phyloP scores from a whole-genome alignment of 1,284 basidiomycete genomes.

The Thelephora terrestris region DNA sequence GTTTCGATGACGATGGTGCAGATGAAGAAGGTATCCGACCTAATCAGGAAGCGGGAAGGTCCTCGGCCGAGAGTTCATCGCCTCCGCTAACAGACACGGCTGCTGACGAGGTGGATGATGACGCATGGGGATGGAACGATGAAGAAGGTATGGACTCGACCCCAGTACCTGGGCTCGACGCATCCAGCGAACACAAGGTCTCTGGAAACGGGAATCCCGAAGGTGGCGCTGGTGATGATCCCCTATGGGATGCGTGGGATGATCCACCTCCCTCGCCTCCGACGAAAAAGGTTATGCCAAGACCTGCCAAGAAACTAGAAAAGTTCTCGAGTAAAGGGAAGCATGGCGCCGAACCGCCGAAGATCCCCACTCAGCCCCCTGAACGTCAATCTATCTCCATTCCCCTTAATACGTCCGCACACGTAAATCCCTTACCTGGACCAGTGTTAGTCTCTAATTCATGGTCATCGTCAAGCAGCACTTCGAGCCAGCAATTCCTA shows the following conservation, averaged over 20 bases:
- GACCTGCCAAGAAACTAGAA: slow-evolving; percentile 46
- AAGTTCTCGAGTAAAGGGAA: slow-evolving; percentile 46
- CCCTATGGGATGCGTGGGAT: slow-evolving; percentile 51
- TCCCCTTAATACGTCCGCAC: slow-evolving; percentile 18
- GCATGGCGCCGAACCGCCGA: slow-evolving; percentile 6
- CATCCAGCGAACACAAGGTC: slow-evolving; percentile 6
- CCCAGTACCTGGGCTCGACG: not conserved
- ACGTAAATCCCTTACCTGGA: slow-evolving; percentile 7
- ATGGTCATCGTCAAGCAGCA: no score
- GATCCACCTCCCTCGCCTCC: slow-evolving; percentile 22
- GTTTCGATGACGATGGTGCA: slow-evolving; percentile 38
- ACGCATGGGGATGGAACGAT: slow-evolving; percentile 62
- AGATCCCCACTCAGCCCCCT: slow-evolving; percentile 9
- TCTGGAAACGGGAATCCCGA: slow-evolving; percentile 12
- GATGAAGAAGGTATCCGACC: slow-evolving; percentile 4
- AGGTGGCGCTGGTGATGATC: slow-evolving; percentile 24
- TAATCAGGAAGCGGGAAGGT: slow-evolving; percentile 16
- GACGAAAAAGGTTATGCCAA: slow-evolving; percentile 23
- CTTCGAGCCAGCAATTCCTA: no score
- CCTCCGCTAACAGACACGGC: slow-evolving; percentile 5
- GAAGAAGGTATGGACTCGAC: slow-evolving; percentile 21
- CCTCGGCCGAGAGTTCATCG: slow-evolving; percentile 12
- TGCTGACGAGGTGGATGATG: slow-evolving; percentile 29
- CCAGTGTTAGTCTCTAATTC: slow-evolving; percentile 2
- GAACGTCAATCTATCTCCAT: slow-evolving; percentile 13